Evolutionary conservation across 2,329 filamentous ascomycete species (phyloP), one percentile per base, ranked within the genome.

Genomic region (Verticillium nubilum): DNA sequence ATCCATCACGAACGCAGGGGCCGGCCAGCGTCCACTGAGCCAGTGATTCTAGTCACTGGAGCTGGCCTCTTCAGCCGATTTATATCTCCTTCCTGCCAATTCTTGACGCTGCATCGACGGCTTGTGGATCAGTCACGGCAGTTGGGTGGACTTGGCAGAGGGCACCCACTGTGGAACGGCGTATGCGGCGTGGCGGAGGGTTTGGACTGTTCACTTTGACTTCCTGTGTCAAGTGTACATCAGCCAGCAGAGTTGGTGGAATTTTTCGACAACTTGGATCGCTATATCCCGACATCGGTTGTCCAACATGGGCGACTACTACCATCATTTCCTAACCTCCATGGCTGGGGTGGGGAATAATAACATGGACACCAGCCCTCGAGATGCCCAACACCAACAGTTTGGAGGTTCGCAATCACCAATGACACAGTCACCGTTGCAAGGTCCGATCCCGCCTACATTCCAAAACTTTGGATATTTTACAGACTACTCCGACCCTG

Each of bases 321-420:
- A 85, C 64, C 79, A 81, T 56, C 78, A 80, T 63, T 84, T 84
- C 66, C 73, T 84, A 59, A 76, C 80, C 65, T 80, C 80, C 33
- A 78, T 82, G 76, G 75, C 78, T 60, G 80, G 78, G 58, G 72
- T 73, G 57, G 74, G 65, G 52, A 71, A 73, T 53, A 74, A 75
- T 61, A 74, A 75, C 61, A 70, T 74, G 54, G 69, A 66, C 59
- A 68, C 68, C 17, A 77, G 71, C 50, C 70, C 74, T 50, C 75
- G 77, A 55, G 78, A 79, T 62, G 69, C 72, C 60, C 72, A 72
- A 55, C 70, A 73, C 47, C 70, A 74, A 37, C 68, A 74, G 56
- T 69, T 73, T 25, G 68, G 73, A 58, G 75, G 68, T 52, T 64
- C 64, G 54, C 63, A 69, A 15, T 65, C 71, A 57, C 61, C 70